Evolutionary conservation across 2,329 filamentous ascomycete genomes (phyloP), one percentile per base, ranked within the genome.

Genomic region (Septoria petroselini): DNA sequence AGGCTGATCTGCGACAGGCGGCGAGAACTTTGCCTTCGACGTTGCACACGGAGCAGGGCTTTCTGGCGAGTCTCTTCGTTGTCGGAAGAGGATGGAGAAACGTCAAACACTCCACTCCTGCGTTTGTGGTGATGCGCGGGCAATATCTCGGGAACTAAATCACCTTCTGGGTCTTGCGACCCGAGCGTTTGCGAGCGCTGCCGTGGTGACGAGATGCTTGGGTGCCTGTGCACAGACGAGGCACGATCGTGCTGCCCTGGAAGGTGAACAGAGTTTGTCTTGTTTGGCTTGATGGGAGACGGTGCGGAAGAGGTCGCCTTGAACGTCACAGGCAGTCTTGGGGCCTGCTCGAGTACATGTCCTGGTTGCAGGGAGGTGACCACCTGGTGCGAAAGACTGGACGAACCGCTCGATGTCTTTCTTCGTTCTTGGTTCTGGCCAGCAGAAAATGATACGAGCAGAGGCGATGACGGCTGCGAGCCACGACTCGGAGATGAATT

Each of bases 31-130:
- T 97, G 91, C n/a, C 93, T 83, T 7, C 91, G 85, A 29, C 91
- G 80, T 66, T 98, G 93, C 3, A 98, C 91, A 43, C 94, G 88
- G 35, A 98, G 78, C 8, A 97, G 76, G 41, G 87, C 90, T 66
- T 91, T 95, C 6, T 91, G 87, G 62, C 94, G 88, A 37, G 91
- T 87, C 41, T 94, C 90, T 70, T 98, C 93, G 52, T 95, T 98
- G 65, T 98, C 93, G 0, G 93, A 98, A 0, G 91, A 97, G 0
- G 93, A 97, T 2, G 93, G 93, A 2, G 93, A 98, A 71, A 96
- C 86, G 67, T 97, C 91, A 61, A 97, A 89, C 2, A 96, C 86
- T 63, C 96, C 93, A 66, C 91, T 97, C 60, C 90, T 82, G 31
- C 93, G 84, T 68, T 96, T 96, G 62, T 91, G 84, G 64, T 96